These are phyloP conservation scores for Corynespora cassiicola DNA, from an alignment of 2,329 filamentous ascomycete species.

Conservation along the genomic window DNA sequence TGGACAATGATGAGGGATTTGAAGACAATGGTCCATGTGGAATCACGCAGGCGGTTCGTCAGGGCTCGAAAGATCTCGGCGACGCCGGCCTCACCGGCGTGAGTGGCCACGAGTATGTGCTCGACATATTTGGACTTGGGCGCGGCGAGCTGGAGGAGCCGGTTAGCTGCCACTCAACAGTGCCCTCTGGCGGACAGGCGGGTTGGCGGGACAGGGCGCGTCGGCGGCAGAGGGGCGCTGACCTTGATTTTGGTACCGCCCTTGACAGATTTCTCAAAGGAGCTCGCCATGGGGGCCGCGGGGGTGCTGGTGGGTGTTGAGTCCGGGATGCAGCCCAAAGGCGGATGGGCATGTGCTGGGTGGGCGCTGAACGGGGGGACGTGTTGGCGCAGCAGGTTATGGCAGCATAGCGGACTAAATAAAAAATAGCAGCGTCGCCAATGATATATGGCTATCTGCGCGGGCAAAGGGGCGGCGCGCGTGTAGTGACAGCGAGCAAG, in stretches of 20 bases:
- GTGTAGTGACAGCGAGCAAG: no score
- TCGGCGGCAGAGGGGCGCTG: slow-evolving; percentile 13
- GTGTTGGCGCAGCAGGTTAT: slow-evolving; percentile 18
- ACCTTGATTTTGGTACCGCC: slow-evolving; percentile 98
- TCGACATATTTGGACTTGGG: slow-evolving; percentile 99
- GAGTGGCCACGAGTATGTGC: slow-evolving; percentile 93
- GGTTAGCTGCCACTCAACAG: slow-evolving; percentile 25
- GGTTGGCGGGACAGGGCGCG: neutral
- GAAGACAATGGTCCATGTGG: slow-evolving; percentile 99
- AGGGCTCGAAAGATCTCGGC: slow-evolving; percentile 94
- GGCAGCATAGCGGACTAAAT: slow-evolving; percentile 38
- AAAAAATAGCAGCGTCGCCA: no score
- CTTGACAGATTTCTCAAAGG: slow-evolving; percentile 99
- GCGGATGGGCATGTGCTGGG: no score
- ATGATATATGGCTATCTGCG: no score
- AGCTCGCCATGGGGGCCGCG: slow-evolving; percentile 70
- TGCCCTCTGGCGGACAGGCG: slow-evolving; percentile 1
- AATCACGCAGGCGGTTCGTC: slow-evolving; percentile 87
- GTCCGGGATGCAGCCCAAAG: no score
- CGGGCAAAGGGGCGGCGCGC: no score
- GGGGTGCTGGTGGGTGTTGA: slow-evolving; percentile 19
- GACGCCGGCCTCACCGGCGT: slow-evolving; percentile 92
- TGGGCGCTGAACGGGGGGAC: neutral
- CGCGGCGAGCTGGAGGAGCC: slow-evolving; percentile 74
- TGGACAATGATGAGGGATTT: slow-evolving; percentile 96